These are phyloP conservation scores for Trichoderma cornu-damae DNA, from an alignment of 2,329 filamentous ascomycete species.

Conservation along the genomic window DNA sequence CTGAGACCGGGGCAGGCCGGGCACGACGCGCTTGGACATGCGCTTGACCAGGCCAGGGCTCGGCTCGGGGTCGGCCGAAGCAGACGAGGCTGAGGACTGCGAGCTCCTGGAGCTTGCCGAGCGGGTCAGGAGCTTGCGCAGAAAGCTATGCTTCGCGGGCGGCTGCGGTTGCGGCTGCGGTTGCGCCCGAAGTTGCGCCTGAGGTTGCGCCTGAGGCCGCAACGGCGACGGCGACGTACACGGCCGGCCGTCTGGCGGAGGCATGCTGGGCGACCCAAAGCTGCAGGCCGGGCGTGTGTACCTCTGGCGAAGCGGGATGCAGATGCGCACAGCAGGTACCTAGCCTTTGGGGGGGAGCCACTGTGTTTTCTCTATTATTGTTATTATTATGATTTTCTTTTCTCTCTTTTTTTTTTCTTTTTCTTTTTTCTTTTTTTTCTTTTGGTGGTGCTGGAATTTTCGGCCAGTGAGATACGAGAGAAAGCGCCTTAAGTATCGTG, in stretches of 20 bases:
- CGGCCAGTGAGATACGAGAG: conserved; percentile 4
- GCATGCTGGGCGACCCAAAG: conserved; percentile 27
- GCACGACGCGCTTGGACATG: conserved; percentile 60
- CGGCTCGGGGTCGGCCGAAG: conserved; percentile 5
- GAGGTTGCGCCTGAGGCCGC: conserved; percentile 11
- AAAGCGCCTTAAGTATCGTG: not conserved
- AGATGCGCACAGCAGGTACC: conserved; percentile 2
- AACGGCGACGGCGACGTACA: conserved; percentile 26
- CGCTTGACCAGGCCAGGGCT: conserved; percentile 36
- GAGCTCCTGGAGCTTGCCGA: conserved; percentile 8
- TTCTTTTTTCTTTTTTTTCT: not conserved
- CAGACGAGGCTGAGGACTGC: conserved; percentile 8
- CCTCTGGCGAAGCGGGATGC: not conserved
- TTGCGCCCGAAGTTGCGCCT: too few species aligned
- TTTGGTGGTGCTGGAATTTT: too few species aligned
- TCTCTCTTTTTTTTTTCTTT: too few species aligned
- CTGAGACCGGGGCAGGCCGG: conserved; percentile 68
- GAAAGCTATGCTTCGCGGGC: conserved; percentile 25
- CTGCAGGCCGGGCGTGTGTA: not conserved
- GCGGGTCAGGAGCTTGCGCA: conserved; percentile 29
- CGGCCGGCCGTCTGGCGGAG: conserved; percentile 29
- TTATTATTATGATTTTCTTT: not conserved
- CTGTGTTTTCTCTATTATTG: too few species aligned
- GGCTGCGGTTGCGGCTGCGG: conserved; percentile 17
- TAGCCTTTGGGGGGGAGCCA: too few species aligned